Evolutionary conservation across 352 stramenopile species (phyloP), one percentile per base, ranked within the genome.

Genomic region (Globisporangium paroecandrum): DNA sequence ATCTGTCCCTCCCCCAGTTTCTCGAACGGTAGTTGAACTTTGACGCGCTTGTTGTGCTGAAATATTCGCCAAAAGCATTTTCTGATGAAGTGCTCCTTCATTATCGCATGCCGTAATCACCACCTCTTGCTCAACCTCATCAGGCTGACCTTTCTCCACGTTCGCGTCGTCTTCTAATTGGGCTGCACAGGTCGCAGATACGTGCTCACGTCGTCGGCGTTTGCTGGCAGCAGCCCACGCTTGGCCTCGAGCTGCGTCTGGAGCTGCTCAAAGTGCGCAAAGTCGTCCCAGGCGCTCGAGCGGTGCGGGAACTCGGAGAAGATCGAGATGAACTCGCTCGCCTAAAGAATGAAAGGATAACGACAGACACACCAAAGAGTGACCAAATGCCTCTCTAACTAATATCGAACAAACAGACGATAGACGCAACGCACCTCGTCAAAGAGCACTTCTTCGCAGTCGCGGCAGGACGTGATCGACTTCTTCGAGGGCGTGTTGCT

Each of bases 231-330:
- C 12, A 91, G 56, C 20, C 75, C 75, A 18, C 84, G 78, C 73
- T 91, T 92, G 18, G 32, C 57, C 66, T 92, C 79, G 0, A 94
- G 63, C 25, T 75, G 66, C 51, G 70, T 51, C 68, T 94, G 84
- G 49, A 76, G 74, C 47, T 75, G 58, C 13, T 94, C 83, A 65
- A 88, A 91, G 60, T 89, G 62, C 53, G 71, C 72, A 69, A 83
- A 91, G 77, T 94, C 86, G 55, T 93, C 84, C 81, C 82, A 90
- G 55, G 84, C 81, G 68, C 78, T 91, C n/a, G 86, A 83, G n/a
- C 49, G 67, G 46, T 77, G 83, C 38, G 78, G 41, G 57, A 85
- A 90, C 25, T 71, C 68, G 3, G 77, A 82, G 63, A 89, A 94
- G 20, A 81, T 74, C 25, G 79, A 77, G 22, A 94, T 73, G 61